phyloP scores from a whole-genome alignment of 495 filamentous ascomycete genomes.

The Aspergillus haitiensis region DNA sequence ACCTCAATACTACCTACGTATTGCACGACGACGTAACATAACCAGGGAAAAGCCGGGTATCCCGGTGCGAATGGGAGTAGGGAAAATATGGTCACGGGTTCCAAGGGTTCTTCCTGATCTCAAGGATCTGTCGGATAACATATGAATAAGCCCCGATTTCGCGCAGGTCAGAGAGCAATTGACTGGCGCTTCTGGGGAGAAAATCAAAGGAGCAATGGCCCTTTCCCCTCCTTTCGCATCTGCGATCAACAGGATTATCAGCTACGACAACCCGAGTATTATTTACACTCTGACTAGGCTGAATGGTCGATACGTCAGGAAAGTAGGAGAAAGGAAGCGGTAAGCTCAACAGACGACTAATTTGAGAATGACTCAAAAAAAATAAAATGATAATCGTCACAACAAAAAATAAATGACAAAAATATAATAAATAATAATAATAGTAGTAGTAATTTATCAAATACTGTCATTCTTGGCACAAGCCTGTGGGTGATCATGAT shows the following conservation, averaged over 20 bases:
- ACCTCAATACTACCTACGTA: slow-evolving; percentile 10
- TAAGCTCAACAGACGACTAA: slow-evolving; percentile 3
- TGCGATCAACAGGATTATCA: slow-evolving; percentile 24
- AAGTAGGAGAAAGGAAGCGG: slow-evolving; percentile 10
- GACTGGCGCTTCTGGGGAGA: slow-evolving; percentile 16
- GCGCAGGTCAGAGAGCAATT: slow-evolving; percentile 19
- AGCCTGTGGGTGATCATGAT: neutral
- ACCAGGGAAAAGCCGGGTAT: slow-evolving; percentile 15
- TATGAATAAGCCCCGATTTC: slow-evolving; percentile 5
- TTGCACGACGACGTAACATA: slow-evolving; percentile 8
- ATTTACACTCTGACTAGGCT: slow-evolving; percentile 16
- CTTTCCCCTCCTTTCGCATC: slow-evolving; percentile 9
- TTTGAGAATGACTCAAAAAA: slow-evolving; percentile 17
- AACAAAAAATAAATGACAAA: too few relatives aligned
- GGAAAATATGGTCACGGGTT: slow-evolving; percentile 22
- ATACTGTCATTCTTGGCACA: too few relatives aligned
- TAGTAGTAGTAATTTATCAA: too few relatives aligned
- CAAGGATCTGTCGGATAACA: slow-evolving; percentile 6
- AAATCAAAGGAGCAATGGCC: slow-evolving; percentile 11
- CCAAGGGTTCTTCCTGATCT: slow-evolving; percentile 9
- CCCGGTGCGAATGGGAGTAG: slow-evolving; percentile 18
- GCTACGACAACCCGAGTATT: slow-evolving; percentile 15
- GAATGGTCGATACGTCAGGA: slow-evolving; percentile 7
- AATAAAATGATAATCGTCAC: slow-evolving; percentile 16
- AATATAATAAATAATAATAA: too few relatives aligned